Percentiles rank a stretch among this genome's conserved stretches.
Evolutionary conservation across 768 basidiomycete species (phyloP).

Genomic region (Termitomyces sp.): DNA sequence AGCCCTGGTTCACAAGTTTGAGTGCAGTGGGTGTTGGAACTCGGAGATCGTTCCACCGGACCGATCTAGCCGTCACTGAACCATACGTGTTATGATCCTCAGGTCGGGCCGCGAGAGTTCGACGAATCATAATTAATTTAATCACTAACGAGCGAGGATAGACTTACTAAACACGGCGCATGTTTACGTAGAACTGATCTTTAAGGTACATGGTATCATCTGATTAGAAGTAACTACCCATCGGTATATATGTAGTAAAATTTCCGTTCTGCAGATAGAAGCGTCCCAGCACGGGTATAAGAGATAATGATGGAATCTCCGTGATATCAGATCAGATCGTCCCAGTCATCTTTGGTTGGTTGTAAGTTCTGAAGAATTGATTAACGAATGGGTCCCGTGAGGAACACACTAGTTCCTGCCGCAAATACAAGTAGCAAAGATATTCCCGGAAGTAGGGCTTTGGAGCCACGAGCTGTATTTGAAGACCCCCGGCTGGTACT

Average conservation of each 20-base stretch:
- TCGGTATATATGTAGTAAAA: not conserved
- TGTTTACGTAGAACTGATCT: too few relatives aligned
- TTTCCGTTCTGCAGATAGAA: not conserved
- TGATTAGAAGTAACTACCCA: not conserved
- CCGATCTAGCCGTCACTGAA: too few relatives aligned
- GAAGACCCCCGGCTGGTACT: slow-evolving; percentile 25
- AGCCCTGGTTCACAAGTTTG: too few relatives aligned
- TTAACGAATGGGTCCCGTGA: slow-evolving; percentile 27
- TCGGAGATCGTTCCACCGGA: not conserved
- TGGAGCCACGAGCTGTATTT: not conserved
- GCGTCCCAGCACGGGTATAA: not conserved
- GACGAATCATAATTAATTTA: too few relatives aligned
- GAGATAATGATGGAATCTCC: not conserved
- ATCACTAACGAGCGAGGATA: too few relatives aligned
- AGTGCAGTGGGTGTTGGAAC: too few relatives aligned
- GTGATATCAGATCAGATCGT: slow-evolving; percentile 9
- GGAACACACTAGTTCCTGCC: not conserved
- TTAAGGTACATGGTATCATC: not conserved
- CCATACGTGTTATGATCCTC: too few relatives aligned
- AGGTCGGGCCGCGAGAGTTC: too few relatives aligned
- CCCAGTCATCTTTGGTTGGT: not conserved
- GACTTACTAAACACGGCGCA: not conserved
- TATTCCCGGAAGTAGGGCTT: not conserved
- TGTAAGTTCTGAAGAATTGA: slow-evolving; percentile 8
- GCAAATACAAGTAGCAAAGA: not conserved